Evolutionary conservation across 257 asterid genomes (phyloP), one percentile per base, ranked within the genome.

Genomic region (Forsythia viridissima): DNA sequence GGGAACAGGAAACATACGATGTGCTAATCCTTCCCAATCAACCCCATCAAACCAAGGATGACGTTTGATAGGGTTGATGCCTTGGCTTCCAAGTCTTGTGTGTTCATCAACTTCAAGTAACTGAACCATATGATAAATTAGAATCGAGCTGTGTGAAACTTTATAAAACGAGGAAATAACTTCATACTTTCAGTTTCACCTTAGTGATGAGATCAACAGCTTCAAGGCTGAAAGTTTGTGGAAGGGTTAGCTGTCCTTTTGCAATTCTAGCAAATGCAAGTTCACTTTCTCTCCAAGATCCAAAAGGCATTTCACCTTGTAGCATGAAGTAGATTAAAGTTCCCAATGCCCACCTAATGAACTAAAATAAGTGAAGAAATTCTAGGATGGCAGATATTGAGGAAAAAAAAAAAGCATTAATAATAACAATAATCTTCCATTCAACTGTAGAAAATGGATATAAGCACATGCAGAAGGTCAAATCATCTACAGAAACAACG

Each of bases 271-370:
- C 94, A 70, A 87, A 91, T 20, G 96, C 89, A 79, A 94, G 94
- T 84, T 94, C 98, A 80, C 94, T 93, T 80, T 91, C 97, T 87
- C 98, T 90, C 98, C 99, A 93, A 52, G 95, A 93, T 72, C 98
- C 98, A 77, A 93, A 94, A 75, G 98, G 98, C 97, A 91, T 91
- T 90, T 93, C 98, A 76, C 94, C 97, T 81, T 88, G 89, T 76
- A 94, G 90, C 98, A 94, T 90, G 94, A 91, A 93, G 88, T 89
- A 94, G 86, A 94, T 89, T 88, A 91, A 87, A 74, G 93, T 78
- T 83, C 99, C 98, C 83, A 93, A 73, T 6, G 96, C 98, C 99
- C 98, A 93, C 97, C 99, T 94, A 86, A 75, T 74, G 79, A 80
- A 74, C 24, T 15, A 15, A 6, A 52, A 12, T 46, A 46, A 12